Evolutionary conservation across 257 asterid genomes (phyloP).

Genomic region (Perilla frutescens): DNA sequence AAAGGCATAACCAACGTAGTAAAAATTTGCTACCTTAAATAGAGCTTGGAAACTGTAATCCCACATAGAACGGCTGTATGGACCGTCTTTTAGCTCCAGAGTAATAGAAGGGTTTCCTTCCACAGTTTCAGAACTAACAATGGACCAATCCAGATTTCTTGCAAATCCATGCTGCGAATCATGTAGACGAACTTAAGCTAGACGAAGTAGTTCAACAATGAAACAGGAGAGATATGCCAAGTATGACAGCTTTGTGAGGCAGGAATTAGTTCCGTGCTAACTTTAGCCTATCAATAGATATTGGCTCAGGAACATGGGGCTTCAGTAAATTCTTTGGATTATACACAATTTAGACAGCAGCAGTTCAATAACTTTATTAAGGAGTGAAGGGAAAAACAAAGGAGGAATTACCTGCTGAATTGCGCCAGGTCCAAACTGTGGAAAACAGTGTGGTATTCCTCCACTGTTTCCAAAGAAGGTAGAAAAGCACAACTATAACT

Average conservation of each 20-base stretch:
- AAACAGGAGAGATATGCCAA: constrained; percentile 34
- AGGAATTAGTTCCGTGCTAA: neutral
- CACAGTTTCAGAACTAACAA: constrained; percentile 69
- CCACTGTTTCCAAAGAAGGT: constrained; percentile 64
- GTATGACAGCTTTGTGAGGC: constrained; percentile 15
- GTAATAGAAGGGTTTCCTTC: constrained; percentile 77
- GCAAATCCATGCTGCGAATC: constrained; percentile 96
- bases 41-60: constrained; percentile 88
- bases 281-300: constrained; percentile 13
- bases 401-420: constrained; percentile 80
- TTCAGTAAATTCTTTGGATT: constrained; percentile 17
- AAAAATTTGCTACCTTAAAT: constrained; percentile 61
- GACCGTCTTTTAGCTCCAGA: constrained; percentile 87
- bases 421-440: constrained; percentile 98
- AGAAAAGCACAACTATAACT: constrained; percentile 26
- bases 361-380: neutral
- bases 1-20: neutral
- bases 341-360: constrained; percentile 5
- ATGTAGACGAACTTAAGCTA: constrained; percentile 36
- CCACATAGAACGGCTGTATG: constrained; percentile 97
- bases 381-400: neutral
- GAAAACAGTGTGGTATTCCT: constrained; percentile 99
- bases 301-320: constrained; percentile 26
- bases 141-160: constrained; percentile 82
- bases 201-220: constrained; percentile 26